Evolutionary conservation across 2,329 filamentous ascomycete species (phyloP).

Genomic region (Hypoxylon sp.): DNA sequence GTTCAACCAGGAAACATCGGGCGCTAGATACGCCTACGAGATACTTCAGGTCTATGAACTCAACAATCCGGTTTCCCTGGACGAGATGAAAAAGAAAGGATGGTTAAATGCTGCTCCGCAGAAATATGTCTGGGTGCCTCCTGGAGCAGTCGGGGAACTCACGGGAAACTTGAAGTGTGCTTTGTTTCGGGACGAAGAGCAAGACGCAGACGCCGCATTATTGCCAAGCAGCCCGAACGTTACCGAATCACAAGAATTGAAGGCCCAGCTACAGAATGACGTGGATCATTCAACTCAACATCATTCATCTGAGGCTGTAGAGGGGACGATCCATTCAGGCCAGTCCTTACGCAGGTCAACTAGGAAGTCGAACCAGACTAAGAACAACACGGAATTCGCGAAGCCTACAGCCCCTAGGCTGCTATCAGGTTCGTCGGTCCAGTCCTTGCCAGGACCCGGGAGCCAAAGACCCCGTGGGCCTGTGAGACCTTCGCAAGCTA

Average conservation of each 20-base stretch:
- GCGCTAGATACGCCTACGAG: slow-evolving; percentile 65
- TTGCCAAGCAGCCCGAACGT: slow-evolving; percentile 39
- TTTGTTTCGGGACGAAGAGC: slow-evolving; percentile 58
- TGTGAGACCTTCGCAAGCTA: slow-evolving; percentile 61
- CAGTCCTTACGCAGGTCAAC: slow-evolving; percentile 47
- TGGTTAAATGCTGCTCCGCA: slow-evolving; percentile 67
- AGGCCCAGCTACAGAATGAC: slow-evolving; percentile 66
- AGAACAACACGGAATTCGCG: slow-evolving; percentile 29
- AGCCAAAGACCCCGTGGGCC: slow-evolving; percentile 37
- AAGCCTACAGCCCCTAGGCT: slow-evolving; percentile 44
- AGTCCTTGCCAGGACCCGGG: slow-evolving; percentile 33
- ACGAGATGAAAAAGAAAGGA: slow-evolving; percentile 67
- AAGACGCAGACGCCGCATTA: slow-evolving; percentile 42
- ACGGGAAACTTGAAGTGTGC: slow-evolving; percentile 70
- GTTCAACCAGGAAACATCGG: slow-evolving; percentile 62
- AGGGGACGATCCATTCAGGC: slow-evolving; percentile 55
- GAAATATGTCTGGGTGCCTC: slow-evolving; percentile 68
- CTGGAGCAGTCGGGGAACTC: slow-evolving; percentile 70
- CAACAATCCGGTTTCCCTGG: slow-evolving; percentile 69
- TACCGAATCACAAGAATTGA: slow-evolving; percentile 67
- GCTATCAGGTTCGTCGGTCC: slow-evolving; percentile 39
- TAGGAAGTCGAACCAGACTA: slow-evolving; percentile 16
- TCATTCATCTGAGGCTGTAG: slow-evolving; percentile 43
- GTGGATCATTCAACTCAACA: slow-evolving; percentile 59
- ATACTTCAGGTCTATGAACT: slow-evolving; percentile 72